Evolutionary conservation across 108 stramenopile genomes (phyloP), one percentile per base, ranked within the genome.

Genomic region (Mediolabrus comicus): DNA sequence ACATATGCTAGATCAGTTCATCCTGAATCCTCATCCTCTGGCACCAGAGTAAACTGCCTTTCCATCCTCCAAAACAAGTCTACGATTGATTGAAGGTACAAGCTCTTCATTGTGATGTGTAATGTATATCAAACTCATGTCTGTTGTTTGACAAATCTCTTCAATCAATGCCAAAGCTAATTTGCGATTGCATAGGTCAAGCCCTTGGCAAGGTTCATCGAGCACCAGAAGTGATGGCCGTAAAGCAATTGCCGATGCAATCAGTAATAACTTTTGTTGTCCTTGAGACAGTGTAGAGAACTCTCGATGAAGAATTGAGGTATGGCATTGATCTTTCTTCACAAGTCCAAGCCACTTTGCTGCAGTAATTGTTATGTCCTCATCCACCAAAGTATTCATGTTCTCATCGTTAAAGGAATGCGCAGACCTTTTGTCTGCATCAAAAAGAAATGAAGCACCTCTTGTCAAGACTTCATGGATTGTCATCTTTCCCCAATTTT

Each of bases 171-270:
- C 71, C 27, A 92, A 53, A 4, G 89, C 73, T 10, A 69, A 73
- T n/a, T 63, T 58, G 11, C 91, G 87, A 49, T 85, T 53, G 39
- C 82, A 55, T 6, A 69, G 29, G 65, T 93, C 92, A 34, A 93
- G 72, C 12, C 88, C 92, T 69, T 90, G 89, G 25, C 79, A 82
- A 0, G 86, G 86, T 74, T 93, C 92, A 55, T 91, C 92, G 51
- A 93, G 57, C 14, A 93, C 75, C 38, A 93, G 59, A 6, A 93
- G 65, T 16, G 62, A 59, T 19, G 92, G 92, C n/a, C 82, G 64
- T 22, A 59, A 66, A 8, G 88, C 84, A 22, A 93, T 52, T 27
- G 89, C 81, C 8, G 82, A 67, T 3, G 82, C 87, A 34, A 93
- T 67, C 34, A 93, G 81, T 1, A 85, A 70, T n/a, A 93, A 16